phyloP scores from a whole-genome alignment of 2,329 filamentous ascomycete species.

The Colletotrichum godetiae region DNA sequence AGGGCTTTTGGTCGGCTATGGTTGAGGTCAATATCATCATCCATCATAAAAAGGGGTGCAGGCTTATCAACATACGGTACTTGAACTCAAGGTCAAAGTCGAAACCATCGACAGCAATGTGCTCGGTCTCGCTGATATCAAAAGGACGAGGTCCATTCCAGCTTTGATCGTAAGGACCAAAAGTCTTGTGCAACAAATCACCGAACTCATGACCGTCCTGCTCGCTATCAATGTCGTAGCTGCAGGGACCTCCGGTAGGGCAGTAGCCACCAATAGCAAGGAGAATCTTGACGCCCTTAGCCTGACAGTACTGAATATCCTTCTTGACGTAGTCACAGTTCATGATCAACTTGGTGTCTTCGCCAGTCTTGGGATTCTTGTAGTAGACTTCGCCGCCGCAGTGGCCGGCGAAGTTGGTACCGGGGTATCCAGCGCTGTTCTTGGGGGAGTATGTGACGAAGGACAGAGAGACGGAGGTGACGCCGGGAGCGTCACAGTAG shows the following conservation, averaged over 20 bases:
- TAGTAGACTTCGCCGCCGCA: constrained; percentile 45
- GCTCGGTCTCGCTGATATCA: constrained; percentile 42
- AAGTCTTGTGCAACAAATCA: constrained; percentile 51
- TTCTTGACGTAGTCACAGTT: constrained; percentile 49
- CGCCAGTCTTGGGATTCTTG: constrained; percentile 37
- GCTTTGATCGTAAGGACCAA: constrained; percentile 47
- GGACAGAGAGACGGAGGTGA: constrained; percentile 51
- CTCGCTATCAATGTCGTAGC: constrained; percentile 47
- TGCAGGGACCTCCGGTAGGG: constrained; percentile 39
- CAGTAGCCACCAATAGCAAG: constrained; percentile 53
- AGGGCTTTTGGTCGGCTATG: constrained; percentile 47
- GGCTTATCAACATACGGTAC: constrained; percentile 42
- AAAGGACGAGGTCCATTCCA: constrained; percentile 53
- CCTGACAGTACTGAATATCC: constrained; percentile 55
- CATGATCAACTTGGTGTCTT: constrained; percentile 45
- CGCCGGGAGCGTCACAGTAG: constrained; percentile 49
- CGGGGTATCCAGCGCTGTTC: constrained; percentile 49
- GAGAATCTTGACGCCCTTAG: constrained; percentile 54
- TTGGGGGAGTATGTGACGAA: constrained; percentile 54
- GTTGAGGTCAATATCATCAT: not conserved
- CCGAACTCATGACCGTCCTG: constrained; percentile 49
- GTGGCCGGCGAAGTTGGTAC: constrained; percentile 53
- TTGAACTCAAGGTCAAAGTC: constrained; percentile 54
- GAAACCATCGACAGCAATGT: constrained; percentile 52
- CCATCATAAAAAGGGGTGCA: not conserved